Evolutionary conservation across 768 basidiomycete species (phyloP), one percentile per base, ranked within the genome.

Genomic region (Pisolithus orientalis): DNA sequence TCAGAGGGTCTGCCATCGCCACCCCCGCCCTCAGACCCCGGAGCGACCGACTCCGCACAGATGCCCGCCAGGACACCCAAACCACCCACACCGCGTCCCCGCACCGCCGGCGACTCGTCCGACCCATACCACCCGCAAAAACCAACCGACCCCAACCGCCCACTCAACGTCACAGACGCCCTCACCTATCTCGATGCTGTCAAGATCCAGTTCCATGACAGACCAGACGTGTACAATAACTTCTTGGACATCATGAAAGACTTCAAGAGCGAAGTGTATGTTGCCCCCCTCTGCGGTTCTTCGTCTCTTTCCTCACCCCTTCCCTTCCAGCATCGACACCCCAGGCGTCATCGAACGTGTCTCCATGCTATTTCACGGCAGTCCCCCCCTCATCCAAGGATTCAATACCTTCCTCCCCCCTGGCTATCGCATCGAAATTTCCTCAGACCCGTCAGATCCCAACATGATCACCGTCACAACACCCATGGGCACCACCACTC

Each of bases 161-260:
- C 88, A 32, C 76, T 95, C 65, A 94, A 95, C 64, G 93, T 95
- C 59, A 87, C 89, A 38, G 93, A 96, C 71, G 93, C 93, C 31
- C 79, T 96, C 69, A 86, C 84, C 62, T 96, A 96, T 63, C 82
- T 96, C 59, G 93, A 96, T 67, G 90, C 90, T 27, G 93, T 96
- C 73, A 96, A 95, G 75, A 77, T 82, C 40, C 89, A 93, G 72
- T 96, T 95, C 67, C 78, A 82, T 44, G 86, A 90, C 65, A 84
- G 85, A 67, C 93, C 93, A 17, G 90, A 94, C 62, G 92, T 95
- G 27, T 96, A 96, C 76, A 95, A 96, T 67, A 80, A 86, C 58
- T 93, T 94, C 65, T 70, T 94, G 69, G 92, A 95, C 67, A 94
- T 96, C 65, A 96, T 96, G 96, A 97, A 97, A 75, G 94, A 98